Percentiles rank a stretch among this genome's conserved stretches.
phyloP scores from a whole-genome alignment of 2,329 filamentous ascomycete genomes.

The Fusarium udum region DNA sequence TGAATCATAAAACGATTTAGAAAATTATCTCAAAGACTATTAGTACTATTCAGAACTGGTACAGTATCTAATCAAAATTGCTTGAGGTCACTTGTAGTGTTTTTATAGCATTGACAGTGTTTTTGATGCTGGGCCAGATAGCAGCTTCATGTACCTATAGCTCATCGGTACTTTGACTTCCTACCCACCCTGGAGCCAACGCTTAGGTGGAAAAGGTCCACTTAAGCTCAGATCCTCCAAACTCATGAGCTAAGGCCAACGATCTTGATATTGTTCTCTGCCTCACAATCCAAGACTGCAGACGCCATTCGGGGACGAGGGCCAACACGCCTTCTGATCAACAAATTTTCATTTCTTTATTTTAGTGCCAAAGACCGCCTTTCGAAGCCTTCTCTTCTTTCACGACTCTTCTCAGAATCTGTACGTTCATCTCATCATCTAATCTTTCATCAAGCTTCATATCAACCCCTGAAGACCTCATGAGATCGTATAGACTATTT shows the following conservation, averaged over 20 bases:
- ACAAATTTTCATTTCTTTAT: background rate
- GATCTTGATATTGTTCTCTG: conserved; percentile 44
- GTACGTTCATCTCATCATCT: background rate
- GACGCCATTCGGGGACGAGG: conserved; percentile 37
- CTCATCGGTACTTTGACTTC: background rate
- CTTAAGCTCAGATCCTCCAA: conserved; percentile 12
- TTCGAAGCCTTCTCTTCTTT: background rate
- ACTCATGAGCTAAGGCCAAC: conserved; percentile 30
- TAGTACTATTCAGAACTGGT: fast-evolving
- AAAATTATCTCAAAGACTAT: fast-evolving
- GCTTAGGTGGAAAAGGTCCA: conserved; percentile 16
- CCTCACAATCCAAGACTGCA: conserved; percentile 39
- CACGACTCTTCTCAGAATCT: background rate
- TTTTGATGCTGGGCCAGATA: background rate
- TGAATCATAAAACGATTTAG: fast-evolving
- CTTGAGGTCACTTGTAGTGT: background rate
- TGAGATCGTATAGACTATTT: conserved; percentile 26
- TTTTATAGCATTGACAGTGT: background rate
- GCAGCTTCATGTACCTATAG: background rate
- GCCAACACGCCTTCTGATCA: conserved; percentile 20
- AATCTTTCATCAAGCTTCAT: background rate
- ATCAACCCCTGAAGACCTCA: background rate
- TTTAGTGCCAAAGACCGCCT: background rate
- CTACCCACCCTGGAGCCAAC: conserved; percentile 9
- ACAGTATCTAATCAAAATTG: fast-evolving